phyloP scores from a whole-genome alignment of 2,329 filamentous ascomycete genomes.

The Talaromyces albobiverticillius region DNA sequence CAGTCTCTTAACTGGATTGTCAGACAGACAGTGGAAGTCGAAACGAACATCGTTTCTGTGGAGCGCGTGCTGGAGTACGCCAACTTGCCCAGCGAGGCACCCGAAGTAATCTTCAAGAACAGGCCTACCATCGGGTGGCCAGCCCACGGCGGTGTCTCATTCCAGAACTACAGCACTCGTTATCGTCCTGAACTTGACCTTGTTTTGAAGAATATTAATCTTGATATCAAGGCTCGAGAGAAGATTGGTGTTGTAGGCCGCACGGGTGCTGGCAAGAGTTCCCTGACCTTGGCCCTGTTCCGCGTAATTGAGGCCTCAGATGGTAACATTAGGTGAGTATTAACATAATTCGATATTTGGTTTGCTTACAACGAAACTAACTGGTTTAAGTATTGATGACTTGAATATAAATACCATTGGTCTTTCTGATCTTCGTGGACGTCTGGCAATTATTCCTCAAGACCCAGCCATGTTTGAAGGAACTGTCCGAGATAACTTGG shows the following conservation, averaged over 20 bases:
- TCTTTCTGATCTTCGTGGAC: slow-evolving; percentile 78
- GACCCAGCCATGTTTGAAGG: slow-evolving; percentile 96
- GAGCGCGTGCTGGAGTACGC: slow-evolving; percentile 97
- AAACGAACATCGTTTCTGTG: slow-evolving; percentile 99
- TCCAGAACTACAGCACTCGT: slow-evolving; percentile 90
- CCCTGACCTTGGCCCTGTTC: slow-evolving; percentile 87
- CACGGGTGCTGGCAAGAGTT: slow-evolving; percentile 94
- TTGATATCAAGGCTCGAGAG: slow-evolving; percentile 92
- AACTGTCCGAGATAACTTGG: slow-evolving; percentile 88
- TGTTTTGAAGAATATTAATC: slow-evolving; percentile 86
- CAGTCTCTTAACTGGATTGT: slow-evolving; percentile 99
- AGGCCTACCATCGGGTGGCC: slow-evolving; percentile 90
- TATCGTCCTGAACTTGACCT: slow-evolving; percentile 88
- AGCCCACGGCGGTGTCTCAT: slow-evolving; percentile 78
- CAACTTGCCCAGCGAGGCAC: slow-evolving; percentile 83
- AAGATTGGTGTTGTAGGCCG: slow-evolving; percentile 97
- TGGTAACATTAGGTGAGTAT: slow-evolving; percentile 65
- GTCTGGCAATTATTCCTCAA: slow-evolving; percentile 94
- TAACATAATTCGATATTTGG: not conserved
- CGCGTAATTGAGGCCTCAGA: slow-evolving; percentile 85
- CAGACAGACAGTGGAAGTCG: slow-evolving; percentile 96
- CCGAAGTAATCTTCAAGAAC: slow-evolving; percentile 85
- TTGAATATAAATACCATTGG: slow-evolving; percentile 90
- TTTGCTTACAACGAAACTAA: slow-evolving; percentile 15
- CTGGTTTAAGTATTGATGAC: slow-evolving; percentile 67